Percentiles rank a stretch among this genome's conserved stretches.
These are phyloP conservation scores for Fusarium redolens DNA, from an alignment of 2,329 filamentous ascomycete genomes.

Conservation along the genomic window DNA sequence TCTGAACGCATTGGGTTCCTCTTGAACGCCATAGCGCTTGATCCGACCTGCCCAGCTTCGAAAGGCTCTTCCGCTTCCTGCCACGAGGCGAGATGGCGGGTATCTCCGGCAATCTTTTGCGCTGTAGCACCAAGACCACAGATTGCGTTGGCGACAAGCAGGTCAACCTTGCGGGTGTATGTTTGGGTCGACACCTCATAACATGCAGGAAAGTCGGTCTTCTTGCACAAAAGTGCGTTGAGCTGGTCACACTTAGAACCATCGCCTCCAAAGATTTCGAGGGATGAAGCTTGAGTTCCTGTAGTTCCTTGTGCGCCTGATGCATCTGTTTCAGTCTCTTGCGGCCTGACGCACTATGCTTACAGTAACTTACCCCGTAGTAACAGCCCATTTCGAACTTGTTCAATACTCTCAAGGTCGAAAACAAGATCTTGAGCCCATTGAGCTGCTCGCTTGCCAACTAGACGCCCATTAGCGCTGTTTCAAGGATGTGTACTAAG, in stretches of 20 bases:
- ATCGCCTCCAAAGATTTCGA: conserved; percentile 20
- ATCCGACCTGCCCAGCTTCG: background rate
- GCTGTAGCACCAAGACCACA: conserved; percentile 83
- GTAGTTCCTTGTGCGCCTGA: conserved; percentile 20
- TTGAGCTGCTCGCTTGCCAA: conserved; percentile 27
- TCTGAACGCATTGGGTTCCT: conserved; percentile 25
- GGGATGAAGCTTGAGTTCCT: conserved; percentile 29
- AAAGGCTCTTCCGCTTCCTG: conserved; percentile 79
- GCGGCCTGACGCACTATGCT: background rate
- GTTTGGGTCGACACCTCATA: conserved; percentile 35
- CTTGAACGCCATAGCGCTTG: conserved; percentile 20
- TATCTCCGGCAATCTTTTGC: conserved; percentile 73
- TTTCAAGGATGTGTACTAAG: background rate
- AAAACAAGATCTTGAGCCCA: conserved; percentile 35
- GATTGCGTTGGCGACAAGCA: conserved; percentile 78
- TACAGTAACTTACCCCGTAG: too few relatives aligned
- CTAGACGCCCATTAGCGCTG: background rate
- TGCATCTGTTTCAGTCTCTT: too few relatives aligned
- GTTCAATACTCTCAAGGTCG: conserved; percentile 26
- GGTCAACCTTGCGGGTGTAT: conserved; percentile 80
- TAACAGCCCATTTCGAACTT: background rate
- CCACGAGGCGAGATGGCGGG: conserved; percentile 77
- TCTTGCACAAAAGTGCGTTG: conserved; percentile 22
- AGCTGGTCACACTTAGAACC: conserved; percentile 19
- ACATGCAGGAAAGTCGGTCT: conserved; percentile 17